These are phyloP conservation scores for Bipolaris victoriae DNA, from an alignment of 2,329 filamentous ascomycete species.

Conservation along the genomic window DNA sequence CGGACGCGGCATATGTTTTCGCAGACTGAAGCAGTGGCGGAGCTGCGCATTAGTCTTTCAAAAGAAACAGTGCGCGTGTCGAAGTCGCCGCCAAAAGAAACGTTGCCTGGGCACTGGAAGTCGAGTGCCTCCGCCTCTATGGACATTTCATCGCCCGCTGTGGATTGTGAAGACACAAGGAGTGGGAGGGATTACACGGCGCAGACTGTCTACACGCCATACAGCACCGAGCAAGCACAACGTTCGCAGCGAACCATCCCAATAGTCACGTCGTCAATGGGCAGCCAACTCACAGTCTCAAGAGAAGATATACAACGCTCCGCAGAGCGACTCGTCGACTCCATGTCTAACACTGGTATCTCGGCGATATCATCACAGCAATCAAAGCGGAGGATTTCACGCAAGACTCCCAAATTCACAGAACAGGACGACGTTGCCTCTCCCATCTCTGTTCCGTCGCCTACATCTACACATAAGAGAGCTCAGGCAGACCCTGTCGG, in stretches of 20 bases:
- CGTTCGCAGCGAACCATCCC: conserved; percentile 12
- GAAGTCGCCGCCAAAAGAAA: conserved; percentile 3
- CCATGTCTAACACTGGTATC: background rate
- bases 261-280: conserved; percentile 10
- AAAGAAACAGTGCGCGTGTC: conserved; percentile 18
- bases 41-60: conserved; percentile 25
- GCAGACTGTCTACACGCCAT: background rate
- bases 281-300: conserved; percentile 1
- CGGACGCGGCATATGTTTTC: conserved; percentile 19
- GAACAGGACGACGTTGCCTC: background rate
- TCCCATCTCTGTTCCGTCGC: background rate
- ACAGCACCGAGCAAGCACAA: conserved; percentile 4
- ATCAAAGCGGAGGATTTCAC: background rate
- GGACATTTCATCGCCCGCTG: conserved; percentile 27
- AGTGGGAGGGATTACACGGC: background rate
- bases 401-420: background rate
- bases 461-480: background rate
- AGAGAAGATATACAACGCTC: conserved; percentile 22
- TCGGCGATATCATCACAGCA: background rate
- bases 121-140: conserved; percentile 37
- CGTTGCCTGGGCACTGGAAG: conserved; percentile 13
- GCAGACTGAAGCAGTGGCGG: conserved; percentile 8
- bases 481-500: conserved; percentile 13
- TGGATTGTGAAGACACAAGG: background rate
- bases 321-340: conserved; percentile 19